A percentile compares a stretch with the other conserved stretches of the same genome.
Conservation (phyloP, 2,329 filamentous ascomycete genomes). For the Purpureocillium takamizusanense region DNA sequence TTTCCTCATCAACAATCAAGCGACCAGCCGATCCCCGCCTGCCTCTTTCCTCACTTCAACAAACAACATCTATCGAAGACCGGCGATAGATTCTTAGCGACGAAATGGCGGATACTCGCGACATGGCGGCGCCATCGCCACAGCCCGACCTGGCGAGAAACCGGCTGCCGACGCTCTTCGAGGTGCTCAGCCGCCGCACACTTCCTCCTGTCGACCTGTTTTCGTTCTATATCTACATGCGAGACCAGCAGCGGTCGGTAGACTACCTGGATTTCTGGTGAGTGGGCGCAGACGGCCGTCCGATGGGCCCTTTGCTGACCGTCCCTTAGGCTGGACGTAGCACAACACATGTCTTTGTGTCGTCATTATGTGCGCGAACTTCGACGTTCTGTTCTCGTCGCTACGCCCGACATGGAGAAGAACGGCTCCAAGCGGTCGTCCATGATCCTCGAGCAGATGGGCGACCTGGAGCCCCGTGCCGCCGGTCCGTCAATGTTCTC, state of each 20-base stretch:
- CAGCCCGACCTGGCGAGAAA: slow-evolving; percentile 60
- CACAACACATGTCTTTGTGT: slow-evolving; percentile 96
- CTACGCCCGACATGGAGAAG: slow-evolving; percentile 84
- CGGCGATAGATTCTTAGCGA: not conserved
- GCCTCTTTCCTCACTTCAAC: not conserved
- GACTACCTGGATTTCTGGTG: slow-evolving; percentile 99
- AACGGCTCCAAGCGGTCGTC: slow-evolving; percentile 77
- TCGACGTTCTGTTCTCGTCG: slow-evolving; percentile 82
- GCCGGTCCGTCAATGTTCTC: slow-evolving; percentile 54
- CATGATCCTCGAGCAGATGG: slow-evolving; percentile 62
- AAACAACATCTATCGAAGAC: not conserved
- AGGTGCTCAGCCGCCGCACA: slow-evolving; percentile 90
- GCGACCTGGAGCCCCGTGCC: slow-evolving; percentile 53
- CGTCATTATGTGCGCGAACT: slow-evolving; percentile 95
- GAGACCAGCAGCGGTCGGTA: slow-evolving; percentile 93
- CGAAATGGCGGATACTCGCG: slow-evolving; percentile 13
- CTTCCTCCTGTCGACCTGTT: slow-evolving; percentile 92
- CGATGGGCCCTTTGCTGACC: slow-evolving; percentile 3
- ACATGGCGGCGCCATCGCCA: slow-evolving; percentile 37
- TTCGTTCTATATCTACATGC: slow-evolving; percentile 99
- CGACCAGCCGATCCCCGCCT: not conserved
- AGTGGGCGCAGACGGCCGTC: slow-evolving; percentile 15
- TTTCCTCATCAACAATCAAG: not conserved
- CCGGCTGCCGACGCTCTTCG: slow-evolving; percentile 86
- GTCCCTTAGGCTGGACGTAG: slow-evolving; percentile 83